These are phyloP conservation scores for Fusarium sp. DNA, from an alignment of 2,329 filamentous ascomycete genomes.

Conservation along the genomic window DNA sequence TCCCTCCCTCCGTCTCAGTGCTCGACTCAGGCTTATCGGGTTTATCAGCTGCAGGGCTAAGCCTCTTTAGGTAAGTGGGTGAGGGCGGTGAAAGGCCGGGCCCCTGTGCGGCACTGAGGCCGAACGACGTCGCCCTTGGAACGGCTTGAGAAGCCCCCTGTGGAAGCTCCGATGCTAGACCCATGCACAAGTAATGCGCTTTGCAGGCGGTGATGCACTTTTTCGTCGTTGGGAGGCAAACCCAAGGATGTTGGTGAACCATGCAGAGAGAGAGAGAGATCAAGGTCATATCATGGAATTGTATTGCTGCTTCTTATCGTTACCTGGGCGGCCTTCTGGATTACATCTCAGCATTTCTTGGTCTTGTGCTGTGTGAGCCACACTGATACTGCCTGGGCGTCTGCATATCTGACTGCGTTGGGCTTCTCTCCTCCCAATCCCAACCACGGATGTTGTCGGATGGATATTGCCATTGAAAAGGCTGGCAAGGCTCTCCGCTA, in stretches of 20 bases:
- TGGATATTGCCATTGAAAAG: conserved; percentile 18
- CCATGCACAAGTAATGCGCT: conserved; percentile 39
- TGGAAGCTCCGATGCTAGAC: conserved; percentile 37
- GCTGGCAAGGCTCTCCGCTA: conserved; percentile 15
- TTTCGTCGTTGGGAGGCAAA: conserved; percentile 27
- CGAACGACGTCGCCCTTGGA: conserved; percentile 14
- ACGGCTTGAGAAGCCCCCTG: conserved; percentile 17
- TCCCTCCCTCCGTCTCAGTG: conserved; percentile 23
- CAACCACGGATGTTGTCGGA: conserved; percentile 37
- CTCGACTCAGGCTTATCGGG: conserved; percentile 49
- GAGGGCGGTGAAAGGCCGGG: conserved; percentile 43
- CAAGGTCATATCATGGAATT: conserved; percentile 5
- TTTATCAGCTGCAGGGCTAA: conserved; percentile 44
- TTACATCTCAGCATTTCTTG: background rate
- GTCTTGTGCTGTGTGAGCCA: background rate
- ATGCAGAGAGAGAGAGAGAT: background rate
- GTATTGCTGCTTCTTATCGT: background rate
- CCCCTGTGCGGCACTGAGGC: conserved; percentile 8
- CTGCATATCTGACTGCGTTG: conserved; percentile 4
- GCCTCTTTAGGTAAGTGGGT: conserved; percentile 26
- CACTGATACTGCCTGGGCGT: background rate
- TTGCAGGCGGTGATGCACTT: conserved; percentile 24
- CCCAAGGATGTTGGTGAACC: background rate
- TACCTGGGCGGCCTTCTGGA: background rate
- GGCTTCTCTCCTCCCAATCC: conserved; percentile 28